Evolutionary conservation across 2,329 filamentous ascomycete species (phyloP).

Genomic region (Cucurbitaria berberidis): DNA sequence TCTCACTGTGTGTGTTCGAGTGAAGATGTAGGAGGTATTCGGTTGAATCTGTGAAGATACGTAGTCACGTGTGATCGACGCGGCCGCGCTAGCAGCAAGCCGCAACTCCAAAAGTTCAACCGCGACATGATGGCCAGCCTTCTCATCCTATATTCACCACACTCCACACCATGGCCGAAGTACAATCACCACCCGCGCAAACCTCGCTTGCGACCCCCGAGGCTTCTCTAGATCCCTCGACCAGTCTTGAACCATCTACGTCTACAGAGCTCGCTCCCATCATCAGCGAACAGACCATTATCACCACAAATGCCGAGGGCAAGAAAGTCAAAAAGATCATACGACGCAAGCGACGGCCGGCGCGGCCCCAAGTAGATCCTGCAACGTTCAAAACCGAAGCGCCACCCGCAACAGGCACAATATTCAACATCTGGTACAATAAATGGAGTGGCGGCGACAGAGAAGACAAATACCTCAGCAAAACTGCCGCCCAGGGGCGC

Average conservation of each 20-base stretch:
- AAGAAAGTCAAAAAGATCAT: slow-evolving; percentile 90
- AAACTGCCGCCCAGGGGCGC: slow-evolving; percentile 80
- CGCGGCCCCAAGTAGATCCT: slow-evolving; percentile 88
- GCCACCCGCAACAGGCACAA: slow-evolving; percentile 89
- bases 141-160: not conserved
- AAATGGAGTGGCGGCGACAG: slow-evolving; percentile 97
- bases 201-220: slow-evolving; percentile 20
- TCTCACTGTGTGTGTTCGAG: no score
- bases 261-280: slow-evolving; percentile 33
- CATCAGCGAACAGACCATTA: slow-evolving; percentile 38
- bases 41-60: not conserved
- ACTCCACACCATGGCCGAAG: slow-evolving; percentile 37
- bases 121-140: slow-evolving; percentile 7
- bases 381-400: slow-evolving; percentile 81
- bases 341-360: slow-evolving; percentile 86
- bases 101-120: slow-evolving; percentile 23
- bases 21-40: not conserved
- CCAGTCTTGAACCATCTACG: slow-evolving; percentile 30
- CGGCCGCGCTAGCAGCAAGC: slow-evolving; percentile 12
- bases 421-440: slow-evolving; percentile 99
- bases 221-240: slow-evolving; percentile 19
- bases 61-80: slow-evolving; percentile 56
- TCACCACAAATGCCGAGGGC: slow-evolving; percentile 51
- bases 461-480: slow-evolving; percentile 86
- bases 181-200: slow-evolving; percentile 33